Evolutionary conservation across 139 green algal genomes (phyloP), one percentile per base, ranked within the genome.

Genomic region (Asterochloris erici): DNA sequence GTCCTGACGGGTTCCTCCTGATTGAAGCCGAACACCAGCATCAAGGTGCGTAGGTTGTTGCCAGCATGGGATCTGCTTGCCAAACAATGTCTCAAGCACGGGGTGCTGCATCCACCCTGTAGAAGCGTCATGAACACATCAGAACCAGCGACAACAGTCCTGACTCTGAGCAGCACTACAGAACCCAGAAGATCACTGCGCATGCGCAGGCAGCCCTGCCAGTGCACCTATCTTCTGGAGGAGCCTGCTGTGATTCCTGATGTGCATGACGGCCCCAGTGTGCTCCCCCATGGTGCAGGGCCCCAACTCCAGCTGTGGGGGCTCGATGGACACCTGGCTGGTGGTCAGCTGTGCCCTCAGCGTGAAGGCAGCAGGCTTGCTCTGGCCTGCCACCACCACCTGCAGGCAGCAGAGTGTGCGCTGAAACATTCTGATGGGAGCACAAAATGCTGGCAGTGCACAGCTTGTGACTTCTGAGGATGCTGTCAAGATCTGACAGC

Each of bases 161-260:
- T 26, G 9, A 71, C 2, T 71, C 19, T 26, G 17, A 26, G 66
- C 17, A 71, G 66, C 17, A 71, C 66, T 71, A 9, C 66, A 26
- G 4, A 16, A 14, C 16, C 21, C 66, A 71, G 38, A 26, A 26
- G 66, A 26, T 71, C 21, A 24, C 19, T 71, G 19, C 4, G 9
- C 66, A 10, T 26, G 66, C 66, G 21, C 21, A 21, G 21, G 19
- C 1, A 62, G 19, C 38, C 60, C 15, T 15, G 21, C 12, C 9
- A 13, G 23, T 68, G 76, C 38, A 83, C 85, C 88, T 86, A 91
- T 90, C 4, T 86, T 86, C 73, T 94, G 91, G 16, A 88, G 88
- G 82, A 94, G 81, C 4, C 63, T 74, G 15, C 79, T 85, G 9
- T 88, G 86, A 85, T 94, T 94, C 69, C n/a, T 85, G 13, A 94